Base-by-base conservation (phyloP, 2,329 filamentous ascomycete species). In the Pseudogymnoascus sp. region DNA sequence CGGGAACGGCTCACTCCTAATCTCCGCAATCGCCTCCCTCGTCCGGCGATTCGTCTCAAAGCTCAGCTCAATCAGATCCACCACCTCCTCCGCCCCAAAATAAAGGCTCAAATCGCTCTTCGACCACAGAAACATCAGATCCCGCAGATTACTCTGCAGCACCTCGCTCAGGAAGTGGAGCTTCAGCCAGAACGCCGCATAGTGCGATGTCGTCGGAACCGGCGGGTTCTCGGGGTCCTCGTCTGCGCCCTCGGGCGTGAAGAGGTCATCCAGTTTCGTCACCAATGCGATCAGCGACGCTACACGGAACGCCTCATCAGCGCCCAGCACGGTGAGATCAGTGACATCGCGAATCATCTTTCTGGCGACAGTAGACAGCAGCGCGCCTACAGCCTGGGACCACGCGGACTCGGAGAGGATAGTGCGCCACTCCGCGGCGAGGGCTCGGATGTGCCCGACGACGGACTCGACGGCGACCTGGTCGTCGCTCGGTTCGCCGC, bases 21-120 rank as follows among this genome's bases (percentile, higher is more conserved):
- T 86, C 73, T 86, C 82, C 64, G 75, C 76, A 49, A 86, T 79
- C 14, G 83, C 79, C 67, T 84, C 82, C 69, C 80, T 80, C 22
- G 83, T 83, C 65, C 83, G 76, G 7, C 78, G 70, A 71, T 87
- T 88, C 68, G 84, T 81, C 73, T 86, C 85, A 68, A 88, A 88
- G 71, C 84, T 87, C 19, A 84, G 77, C 60, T 80, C 77, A 52
- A 88, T 82, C 67, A 88, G 71, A 65, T 88, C 84, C 35, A 87
- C 73, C 12, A 87, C 83, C 74, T 88, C 85, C 4, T 80, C 79
- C 6, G 76, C 78, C 0, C 81, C 78, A 67, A 87, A 88, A 71
- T 87, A 85, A 38, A 87, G 71, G 65, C 84, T 86, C 42, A 88
- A 75, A 71, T 87, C 84, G 72, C 84, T 85, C 65, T 88, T 84